phyloP scores from a whole-genome alignment of 768 basidiomycete genomes.

The Tylopilus balloui region DNA sequence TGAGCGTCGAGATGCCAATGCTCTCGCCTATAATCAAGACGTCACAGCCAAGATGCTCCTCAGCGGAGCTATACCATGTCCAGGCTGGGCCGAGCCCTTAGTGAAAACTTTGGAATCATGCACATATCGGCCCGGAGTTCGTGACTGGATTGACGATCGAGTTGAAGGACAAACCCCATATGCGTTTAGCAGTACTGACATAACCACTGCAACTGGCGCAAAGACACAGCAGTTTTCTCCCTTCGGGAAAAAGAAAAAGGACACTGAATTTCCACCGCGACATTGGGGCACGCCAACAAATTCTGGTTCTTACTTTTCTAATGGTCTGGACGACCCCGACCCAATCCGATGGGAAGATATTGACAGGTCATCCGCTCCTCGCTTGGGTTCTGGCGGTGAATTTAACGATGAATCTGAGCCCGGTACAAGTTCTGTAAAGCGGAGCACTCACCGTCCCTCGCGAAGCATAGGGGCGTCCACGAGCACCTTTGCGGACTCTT shows the following conservation, averaged over 20 bases:
- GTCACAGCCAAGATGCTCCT: conserved; percentile 79
- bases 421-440: conserved; percentile 35
- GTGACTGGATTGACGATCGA: conserved; percentile 63
- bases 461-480: conserved; percentile 14
- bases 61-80: conserved; percentile 67
- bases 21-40: conserved; percentile 68
- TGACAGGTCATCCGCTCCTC: conserved; percentile 13
- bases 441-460: conserved; percentile 20
- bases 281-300: conserved; percentile 54
- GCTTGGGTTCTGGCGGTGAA: conserved; percentile 36
- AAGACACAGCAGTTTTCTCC: conserved; percentile 30
- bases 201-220: conserved; percentile 30
- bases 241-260: conserved; percentile 44
- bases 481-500: conserved; percentile 22
- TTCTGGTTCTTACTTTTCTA: conserved; percentile 54
- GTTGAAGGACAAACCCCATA: conserved; percentile 42
- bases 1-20: conserved; percentile 91
- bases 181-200: conserved; percentile 40
- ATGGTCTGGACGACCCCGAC: conserved; percentile 16
- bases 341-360: conserved; percentile 30
- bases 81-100: conserved; percentile 73
- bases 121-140: conserved; percentile 63
- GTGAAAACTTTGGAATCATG: conserved; percentile 70
- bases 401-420: conserved; percentile 47
- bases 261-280: conserved; percentile 53